phyloP scores from a whole-genome alignment of 495 filamentous ascomycete species.

The Penicillium dipodomyicola region DNA sequence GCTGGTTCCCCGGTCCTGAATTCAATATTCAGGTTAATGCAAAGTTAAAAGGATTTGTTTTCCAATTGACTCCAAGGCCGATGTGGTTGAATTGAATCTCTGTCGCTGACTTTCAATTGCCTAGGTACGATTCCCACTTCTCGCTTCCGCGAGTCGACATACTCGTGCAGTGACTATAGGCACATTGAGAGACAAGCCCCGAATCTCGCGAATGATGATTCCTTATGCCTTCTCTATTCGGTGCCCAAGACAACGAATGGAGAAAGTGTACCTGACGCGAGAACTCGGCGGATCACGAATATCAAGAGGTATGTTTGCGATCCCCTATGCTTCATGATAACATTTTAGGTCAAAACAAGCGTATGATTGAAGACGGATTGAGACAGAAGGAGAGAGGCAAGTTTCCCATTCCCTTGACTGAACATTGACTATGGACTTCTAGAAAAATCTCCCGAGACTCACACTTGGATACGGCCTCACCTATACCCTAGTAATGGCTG shows the following conservation, averaged over 20 bases:
- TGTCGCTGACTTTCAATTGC: neutral
- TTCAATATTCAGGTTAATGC: no score
- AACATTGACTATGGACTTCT: neutral
- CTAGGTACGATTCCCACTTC: neutral
- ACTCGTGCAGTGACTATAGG: neutral
- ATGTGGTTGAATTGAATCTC: no score
- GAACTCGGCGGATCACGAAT: neutral
- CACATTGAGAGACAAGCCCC: neutral
- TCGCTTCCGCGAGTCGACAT: neutral
- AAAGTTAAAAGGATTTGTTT: no score
- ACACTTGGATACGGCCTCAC: neutral
- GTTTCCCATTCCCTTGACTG: neutral
- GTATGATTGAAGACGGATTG: neutral
- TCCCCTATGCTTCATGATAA: neutral
- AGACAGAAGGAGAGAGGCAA: neutral
- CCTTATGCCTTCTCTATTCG: neutral
- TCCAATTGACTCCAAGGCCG: no score
- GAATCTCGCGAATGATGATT: neutral
- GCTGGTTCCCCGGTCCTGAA: no score
- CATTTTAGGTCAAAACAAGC: neutral
- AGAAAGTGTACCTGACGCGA: neutral
- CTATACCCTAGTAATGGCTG: neutral
- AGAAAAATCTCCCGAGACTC: neutral
- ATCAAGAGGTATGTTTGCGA: neutral
- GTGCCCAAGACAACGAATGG: neutral